Base-by-base conservation (phyloP, 805 yeast genomes). In the Yamadazyma insecticola region DNA sequence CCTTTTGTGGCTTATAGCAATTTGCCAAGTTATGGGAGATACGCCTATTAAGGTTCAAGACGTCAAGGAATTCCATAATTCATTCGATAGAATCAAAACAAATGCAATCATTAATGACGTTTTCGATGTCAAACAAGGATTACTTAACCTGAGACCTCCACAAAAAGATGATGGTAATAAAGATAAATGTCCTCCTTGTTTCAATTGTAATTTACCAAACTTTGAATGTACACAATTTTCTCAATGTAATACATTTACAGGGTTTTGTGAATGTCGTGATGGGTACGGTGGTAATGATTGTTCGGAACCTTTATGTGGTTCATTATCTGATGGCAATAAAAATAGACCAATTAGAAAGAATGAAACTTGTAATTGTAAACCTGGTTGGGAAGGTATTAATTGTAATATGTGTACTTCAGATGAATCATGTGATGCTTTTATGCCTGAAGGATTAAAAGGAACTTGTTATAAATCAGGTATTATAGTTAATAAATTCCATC, bases 221-320 rank as follows among this genome's bases (percentile, higher is more conserved):
- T 88, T 84, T 48, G 81, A 78, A 41, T 92, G 98, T 57, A 76
- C 83, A 37, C 98, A 92, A 48, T 92, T 80, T 50, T 88, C 95
- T 16, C 59, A 58, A n/a, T 92, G 98, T 61, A 85, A 92, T 54
- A 73, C 81, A 20, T 86, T 67, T 56, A 84, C 90, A 4, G 98
- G 98, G 1, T 71, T 79, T 50, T 92, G 98, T 63, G 94, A 85
- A 32, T 92, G 98, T 60, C 74, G 86, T 25, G 78, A 76, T 22
- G 98, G 98, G 0, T 92, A 81, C 61, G 96, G 96, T 3, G 97
- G 97, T 6, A 77, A 78, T 47, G 96, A 92, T 54, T 92, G 98
- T 57, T 72, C 87, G 1, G 72, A 74, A 46, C 97, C 98, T 1
- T 55, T 74, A 21, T 92, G 98, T 64, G 98, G 97, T 2, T 69